Percentiles rank a stretch among this genome's conserved stretches.
Conservation (phyloP, 1,139 yeast species). For the Lodderomyces theae region DNA sequence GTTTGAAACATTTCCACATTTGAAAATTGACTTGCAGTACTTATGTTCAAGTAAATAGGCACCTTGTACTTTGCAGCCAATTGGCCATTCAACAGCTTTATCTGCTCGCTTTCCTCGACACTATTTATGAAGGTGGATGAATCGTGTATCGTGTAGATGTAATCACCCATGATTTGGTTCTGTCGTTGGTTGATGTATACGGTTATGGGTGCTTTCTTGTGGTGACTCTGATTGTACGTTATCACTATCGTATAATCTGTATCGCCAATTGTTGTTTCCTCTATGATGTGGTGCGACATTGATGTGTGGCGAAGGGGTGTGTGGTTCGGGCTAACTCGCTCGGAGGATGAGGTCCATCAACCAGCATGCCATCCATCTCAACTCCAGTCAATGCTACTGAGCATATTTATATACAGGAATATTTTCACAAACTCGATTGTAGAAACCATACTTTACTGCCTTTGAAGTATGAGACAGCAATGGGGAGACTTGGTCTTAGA, state of each 20-base stretch:
- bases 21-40: constrained; percentile 6
- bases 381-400: too few species aligned
- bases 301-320: too few species aligned
- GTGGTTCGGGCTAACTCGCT: too few species aligned
- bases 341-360: too few species aligned
- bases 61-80: constrained; percentile 16
- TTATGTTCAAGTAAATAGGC: constrained; percentile 19
- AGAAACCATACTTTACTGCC: too few species aligned
- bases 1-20: constrained; percentile 6
- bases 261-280: constrained; percentile 7
- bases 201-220: constrained; percentile 14
- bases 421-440: too few species aligned
- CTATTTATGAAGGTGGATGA: constrained; percentile 16
- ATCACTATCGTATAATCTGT: constrained; percentile 11
- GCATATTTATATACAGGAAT: too few species aligned
- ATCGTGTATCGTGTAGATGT: constrained; percentile 19
- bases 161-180: constrained; percentile 16
- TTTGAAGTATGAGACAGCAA: too few species aligned
- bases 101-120: constrained; percentile 11
- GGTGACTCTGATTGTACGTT: constrained; percentile 5
- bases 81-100: constrained; percentile 14
- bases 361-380: too few species aligned
- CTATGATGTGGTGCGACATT: constrained; percentile 7
- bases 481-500: too few species aligned
- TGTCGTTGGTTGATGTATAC: constrained; percentile 18